Percentiles rank a stretch among this genome's conserved stretches.
phyloP scores from a whole-genome alignment of 2,329 filamentous ascomycete genomes.

The Alternaria ventricosa region DNA sequence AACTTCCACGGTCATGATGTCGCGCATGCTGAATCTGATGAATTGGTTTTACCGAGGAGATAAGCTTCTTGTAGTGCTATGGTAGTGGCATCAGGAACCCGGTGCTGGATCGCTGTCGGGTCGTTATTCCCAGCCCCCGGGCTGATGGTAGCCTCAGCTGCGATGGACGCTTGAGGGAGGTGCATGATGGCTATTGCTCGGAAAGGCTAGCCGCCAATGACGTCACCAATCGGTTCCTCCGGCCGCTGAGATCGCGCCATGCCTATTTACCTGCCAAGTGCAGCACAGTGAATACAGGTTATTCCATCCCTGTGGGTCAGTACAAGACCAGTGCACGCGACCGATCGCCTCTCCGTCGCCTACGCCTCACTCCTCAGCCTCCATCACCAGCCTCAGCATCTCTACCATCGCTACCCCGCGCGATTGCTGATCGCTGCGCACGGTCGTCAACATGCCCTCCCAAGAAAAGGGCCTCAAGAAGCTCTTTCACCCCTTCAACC shows the following conservation, averaged over 20 bases:
- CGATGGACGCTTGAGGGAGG: constrained; percentile 1
- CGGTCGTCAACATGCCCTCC: constrained; percentile 27
- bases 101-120: neutral
- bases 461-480: constrained; percentile 41
- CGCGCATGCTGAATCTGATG: neutral
- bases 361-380: constrained; percentile 30
- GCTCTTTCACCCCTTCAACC: constrained; percentile 48
- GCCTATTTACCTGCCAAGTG: constrained; percentile 13
- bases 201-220: constrained; percentile 5
- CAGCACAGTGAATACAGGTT: constrained; percentile 33
- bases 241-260: constrained; percentile 10
- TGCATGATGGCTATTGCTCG: neutral
- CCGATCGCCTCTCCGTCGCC: constrained; percentile 17
- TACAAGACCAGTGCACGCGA: constrained; percentile 30
- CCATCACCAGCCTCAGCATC: constrained; percentile 4
- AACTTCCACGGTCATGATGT: neutral
- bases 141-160: neutral
- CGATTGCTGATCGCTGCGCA: constrained; percentile 16
- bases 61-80: neutral
- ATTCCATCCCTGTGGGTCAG: constrained; percentile 10
- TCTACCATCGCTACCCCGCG: constrained; percentile 9
- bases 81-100: neutral
- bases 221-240: constrained; percentile 17
- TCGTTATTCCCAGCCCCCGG: neutral
- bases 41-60: neutral